Percentiles rank a stretch among this genome's conserved stretches.
These are phyloP conservation scores for Zoysia pacifica DNA, from an alignment of 176 grass and related monocot species.

Conservation along the genomic window DNA sequence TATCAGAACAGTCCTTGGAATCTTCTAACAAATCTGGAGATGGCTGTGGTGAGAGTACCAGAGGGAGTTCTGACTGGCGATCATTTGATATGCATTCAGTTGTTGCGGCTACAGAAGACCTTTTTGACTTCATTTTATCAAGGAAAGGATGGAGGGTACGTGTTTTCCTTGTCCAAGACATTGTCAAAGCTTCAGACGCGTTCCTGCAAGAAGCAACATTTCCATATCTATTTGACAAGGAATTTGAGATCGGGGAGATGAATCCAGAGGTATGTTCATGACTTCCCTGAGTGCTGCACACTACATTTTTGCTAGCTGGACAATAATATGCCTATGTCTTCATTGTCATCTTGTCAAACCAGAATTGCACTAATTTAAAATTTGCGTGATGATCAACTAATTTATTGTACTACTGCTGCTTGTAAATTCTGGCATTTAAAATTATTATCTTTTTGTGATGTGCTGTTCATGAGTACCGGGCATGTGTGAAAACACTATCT, in stretches of 20 bases:
- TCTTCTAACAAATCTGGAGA: conserved; percentile 55
- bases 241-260: conserved; percentile 35
- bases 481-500: neutral
- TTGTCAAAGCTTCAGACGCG: conserved; percentile 68
- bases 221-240: conserved; percentile 62
- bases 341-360: neutral
- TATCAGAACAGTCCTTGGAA: conserved; percentile 72
- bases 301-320: neutral
- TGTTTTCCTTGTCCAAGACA: conserved; percentile 91
- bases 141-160: conserved; percentile 92
- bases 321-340: neutral
- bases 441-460: neutral
- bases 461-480: neutral
- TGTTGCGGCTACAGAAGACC: conserved; percentile 89
- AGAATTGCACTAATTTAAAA: neutral
- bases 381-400: neutral
- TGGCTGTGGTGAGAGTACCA: conserved; percentile 31
- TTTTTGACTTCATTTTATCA: conserved; percentile 83
- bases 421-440: neutral
- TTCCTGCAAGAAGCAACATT: conserved; percentile 80
- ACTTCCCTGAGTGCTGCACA: neutral
- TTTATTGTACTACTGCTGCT: neutral
- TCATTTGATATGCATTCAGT: conserved; percentile 93
- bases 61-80: conserved; percentile 55
- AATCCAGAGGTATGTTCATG: conserved; percentile 57